Percentiles rank a stretch among this genome's conserved stretches.
Evolutionary conservation across 2,329 filamentous ascomycete species (phyloP).

Genomic region (Phialocephala subalpina): DNA sequence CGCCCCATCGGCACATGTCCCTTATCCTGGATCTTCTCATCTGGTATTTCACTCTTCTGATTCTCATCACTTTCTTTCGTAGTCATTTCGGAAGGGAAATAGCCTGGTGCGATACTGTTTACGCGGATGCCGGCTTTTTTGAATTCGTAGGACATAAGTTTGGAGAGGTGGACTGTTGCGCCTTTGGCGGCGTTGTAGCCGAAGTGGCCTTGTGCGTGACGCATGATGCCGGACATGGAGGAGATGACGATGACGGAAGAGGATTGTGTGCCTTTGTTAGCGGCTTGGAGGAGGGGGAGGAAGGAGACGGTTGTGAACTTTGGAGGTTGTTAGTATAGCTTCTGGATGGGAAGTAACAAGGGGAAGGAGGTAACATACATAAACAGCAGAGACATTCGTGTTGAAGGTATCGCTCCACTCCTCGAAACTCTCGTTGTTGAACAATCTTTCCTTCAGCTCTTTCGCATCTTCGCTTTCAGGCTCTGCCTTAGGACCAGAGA

Average conservation of each 20-base stretch:
- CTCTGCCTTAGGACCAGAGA: conserved; percentile 50
- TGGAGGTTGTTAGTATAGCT: background rate
- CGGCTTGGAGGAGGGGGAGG: conserved; percentile 66
- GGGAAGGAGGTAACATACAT: conserved; percentile 42
- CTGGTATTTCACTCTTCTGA: conserved; percentile 59
- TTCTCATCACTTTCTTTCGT: conserved; percentile 54
- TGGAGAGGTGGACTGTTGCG: conserved; percentile 60
- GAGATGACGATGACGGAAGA: conserved; percentile 41
- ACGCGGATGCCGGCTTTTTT: conserved; percentile 61
- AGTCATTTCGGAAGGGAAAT: conserved; percentile 66
- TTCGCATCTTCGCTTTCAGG: conserved; percentile 53
- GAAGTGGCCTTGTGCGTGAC: conserved; percentile 40
- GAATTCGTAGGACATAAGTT: conserved; percentile 62
- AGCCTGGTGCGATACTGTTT: conserved; percentile 63
- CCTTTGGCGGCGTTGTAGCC: conserved; percentile 53
- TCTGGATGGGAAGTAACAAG: background rate
- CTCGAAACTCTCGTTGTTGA: conserved; percentile 62
- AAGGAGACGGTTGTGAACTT: conserved; percentile 68
- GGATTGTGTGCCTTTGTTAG: conserved; percentile 45
- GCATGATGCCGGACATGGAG: conserved; percentile 41
- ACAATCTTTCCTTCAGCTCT: conserved; percentile 64
- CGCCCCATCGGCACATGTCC: conserved; percentile 57
- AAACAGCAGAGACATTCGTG: conserved; percentile 74
- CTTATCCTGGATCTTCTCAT: conserved; percentile 57
- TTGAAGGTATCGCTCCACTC: conserved; percentile 76